A percentile compares a stretch with the other conserved stretches of the same genome.
phyloP scores from a whole-genome alignment of 2,329 filamentous ascomycete species.

The Arthroderma uncinatum region DNA sequence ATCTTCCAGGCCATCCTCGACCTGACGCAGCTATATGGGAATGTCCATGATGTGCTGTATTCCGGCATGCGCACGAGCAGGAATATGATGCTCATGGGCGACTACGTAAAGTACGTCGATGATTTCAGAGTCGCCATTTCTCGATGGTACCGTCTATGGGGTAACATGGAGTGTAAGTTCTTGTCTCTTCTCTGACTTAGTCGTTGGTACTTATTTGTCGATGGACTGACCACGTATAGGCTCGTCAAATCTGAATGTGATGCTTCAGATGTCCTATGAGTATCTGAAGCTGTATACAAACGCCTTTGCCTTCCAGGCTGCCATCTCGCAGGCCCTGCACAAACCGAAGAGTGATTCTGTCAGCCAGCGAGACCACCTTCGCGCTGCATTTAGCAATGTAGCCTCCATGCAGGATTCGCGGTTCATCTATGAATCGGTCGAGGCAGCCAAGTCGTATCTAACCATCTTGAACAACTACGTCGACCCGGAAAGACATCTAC shows the following conservation, averaged over 20 bases:
- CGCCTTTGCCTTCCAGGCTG: conserved; percentile 65
- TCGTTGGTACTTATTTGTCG: not conserved
- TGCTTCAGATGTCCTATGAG: conserved; percentile 58
- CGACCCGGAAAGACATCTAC: conserved; percentile 47
- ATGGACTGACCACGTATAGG: conserved; percentile 29
- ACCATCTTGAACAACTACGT: conserved; percentile 50
- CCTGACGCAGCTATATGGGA: conserved; percentile 60
- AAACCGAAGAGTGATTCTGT: conserved; percentile 29
- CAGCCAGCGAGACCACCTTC: conserved; percentile 31
- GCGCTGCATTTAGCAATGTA: conserved; percentile 42
- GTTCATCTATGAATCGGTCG: conserved; percentile 56
- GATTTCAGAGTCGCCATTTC: conserved; percentile 59
- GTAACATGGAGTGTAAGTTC: conserved; percentile 49
- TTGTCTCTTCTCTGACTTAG: not conserved
- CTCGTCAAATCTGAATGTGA: conserved; percentile 55
- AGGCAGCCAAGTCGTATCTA: conserved; percentile 52
- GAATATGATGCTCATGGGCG: conserved; percentile 57
- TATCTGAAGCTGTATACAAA: conserved; percentile 64
- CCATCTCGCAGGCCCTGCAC: conserved; percentile 42
- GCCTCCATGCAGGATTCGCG: conserved; percentile 52
- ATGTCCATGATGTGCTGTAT: conserved; percentile 63
- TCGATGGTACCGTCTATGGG: conserved; percentile 61
- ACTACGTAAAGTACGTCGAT: conserved; percentile 65
- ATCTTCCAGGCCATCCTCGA: conserved; percentile 63
- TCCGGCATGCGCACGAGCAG: conserved; percentile 59